Percentiles rank a stretch among this genome's conserved stretches.
Evolutionary conservation across 352 stramenopile species (phyloP).

Genomic region (Pythium periplocum): DNA sequence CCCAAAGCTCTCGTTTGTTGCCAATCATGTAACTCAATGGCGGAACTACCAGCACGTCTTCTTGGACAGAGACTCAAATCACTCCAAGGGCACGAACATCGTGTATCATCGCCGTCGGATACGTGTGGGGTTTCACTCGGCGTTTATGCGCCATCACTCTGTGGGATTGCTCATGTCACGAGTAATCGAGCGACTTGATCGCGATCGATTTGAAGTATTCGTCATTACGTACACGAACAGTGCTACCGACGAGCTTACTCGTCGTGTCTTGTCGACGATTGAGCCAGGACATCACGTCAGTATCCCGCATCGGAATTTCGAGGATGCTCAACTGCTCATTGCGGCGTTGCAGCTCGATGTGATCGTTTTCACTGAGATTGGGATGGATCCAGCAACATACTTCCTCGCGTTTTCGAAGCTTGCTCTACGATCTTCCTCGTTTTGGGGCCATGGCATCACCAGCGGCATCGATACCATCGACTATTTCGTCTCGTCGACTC

Average conservation of each 20-base stretch:
- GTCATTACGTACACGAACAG: slow-evolving; percentile 14
- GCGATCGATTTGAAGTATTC: slow-evolving; percentile 24
- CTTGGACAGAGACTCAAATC: not conserved
- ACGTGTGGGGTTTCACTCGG: slow-evolving; percentile 46
- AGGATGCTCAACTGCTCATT: slow-evolving; percentile 22
- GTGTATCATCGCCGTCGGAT: slow-evolving; percentile 14
- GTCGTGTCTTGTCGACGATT: slow-evolving; percentile 2
- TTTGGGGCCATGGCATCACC: slow-evolving; percentile 63
- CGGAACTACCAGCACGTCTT: not conserved
- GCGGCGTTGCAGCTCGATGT: slow-evolving; percentile 42
- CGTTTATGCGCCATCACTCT: slow-evolving; percentile 47
- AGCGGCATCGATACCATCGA: slow-evolving; percentile 46
- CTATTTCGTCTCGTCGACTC: slow-evolving; percentile 52
- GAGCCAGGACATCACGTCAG: slow-evolving; percentile 5
- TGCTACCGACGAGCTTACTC: slow-evolving; percentile 17
- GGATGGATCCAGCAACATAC: slow-evolving; percentile 47
- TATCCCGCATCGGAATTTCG: slow-evolving; percentile 17
- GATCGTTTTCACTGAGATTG: slow-evolving; percentile 59
- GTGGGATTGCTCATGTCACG: slow-evolving; percentile 48
- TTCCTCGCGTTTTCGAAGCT: slow-evolving; percentile 52
- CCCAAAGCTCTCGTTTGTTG: slow-evolving; percentile 17
- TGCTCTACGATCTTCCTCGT: slow-evolving; percentile 33
- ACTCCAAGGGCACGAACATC: not conserved
- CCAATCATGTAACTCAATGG: slow-evolving; percentile 16
- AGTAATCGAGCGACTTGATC: slow-evolving; percentile 25